These are phyloP conservation scores for Yamadazyma aaseri DNA, from an alignment of 1,139 yeast species.

Conservation along the genomic window DNA sequence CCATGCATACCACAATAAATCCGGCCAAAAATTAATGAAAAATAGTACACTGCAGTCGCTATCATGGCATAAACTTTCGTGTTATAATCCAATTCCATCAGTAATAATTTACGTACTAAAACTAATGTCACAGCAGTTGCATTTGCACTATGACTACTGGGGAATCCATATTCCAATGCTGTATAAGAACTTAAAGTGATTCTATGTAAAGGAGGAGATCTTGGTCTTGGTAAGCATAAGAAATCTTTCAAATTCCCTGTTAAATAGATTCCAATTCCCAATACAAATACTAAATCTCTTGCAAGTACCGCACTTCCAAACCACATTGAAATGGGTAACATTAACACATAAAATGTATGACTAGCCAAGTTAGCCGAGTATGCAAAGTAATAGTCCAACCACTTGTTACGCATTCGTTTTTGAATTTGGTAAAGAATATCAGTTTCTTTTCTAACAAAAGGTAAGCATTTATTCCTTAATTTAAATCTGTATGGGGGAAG, in stretches of 20 bases:
- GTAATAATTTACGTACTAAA: conserved; percentile 21
- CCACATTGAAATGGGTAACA: conserved; percentile 88
- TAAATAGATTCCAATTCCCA: conserved; percentile 83
- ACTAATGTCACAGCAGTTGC: conserved; percentile 76
- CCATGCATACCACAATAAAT: conserved; percentile 99
- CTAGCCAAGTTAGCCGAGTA: conserved; percentile 89
- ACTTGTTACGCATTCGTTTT: conserved; percentile 43
- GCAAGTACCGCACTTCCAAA: conserved; percentile 62
- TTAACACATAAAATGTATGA: conserved; percentile 88
- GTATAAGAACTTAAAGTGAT: conserved; percentile 89
- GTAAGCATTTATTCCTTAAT: conserved; percentile 56
- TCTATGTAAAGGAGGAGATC: conserved; percentile 88
- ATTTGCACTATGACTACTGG: conserved; percentile 90
- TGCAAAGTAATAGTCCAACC: conserved; percentile 75
- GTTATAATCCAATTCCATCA: conserved; percentile 12
- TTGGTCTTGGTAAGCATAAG: conserved; percentile 87
- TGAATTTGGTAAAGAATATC: conserved; percentile 61
- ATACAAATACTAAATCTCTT: conserved; percentile 69
- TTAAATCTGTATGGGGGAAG: conserved; percentile 61
- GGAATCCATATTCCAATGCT: conserved; percentile 92
- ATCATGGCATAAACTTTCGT: conserved; percentile 21
- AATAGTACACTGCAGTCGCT: conserved; percentile 42
- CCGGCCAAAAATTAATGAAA: conserved; percentile 74
- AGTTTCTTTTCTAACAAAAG: conserved; percentile 67
- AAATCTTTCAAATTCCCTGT: conserved; percentile 81